Base-by-base conservation (phyloP, 768 basidiomycete genomes). In the Cubamyces lactineus region DNA sequence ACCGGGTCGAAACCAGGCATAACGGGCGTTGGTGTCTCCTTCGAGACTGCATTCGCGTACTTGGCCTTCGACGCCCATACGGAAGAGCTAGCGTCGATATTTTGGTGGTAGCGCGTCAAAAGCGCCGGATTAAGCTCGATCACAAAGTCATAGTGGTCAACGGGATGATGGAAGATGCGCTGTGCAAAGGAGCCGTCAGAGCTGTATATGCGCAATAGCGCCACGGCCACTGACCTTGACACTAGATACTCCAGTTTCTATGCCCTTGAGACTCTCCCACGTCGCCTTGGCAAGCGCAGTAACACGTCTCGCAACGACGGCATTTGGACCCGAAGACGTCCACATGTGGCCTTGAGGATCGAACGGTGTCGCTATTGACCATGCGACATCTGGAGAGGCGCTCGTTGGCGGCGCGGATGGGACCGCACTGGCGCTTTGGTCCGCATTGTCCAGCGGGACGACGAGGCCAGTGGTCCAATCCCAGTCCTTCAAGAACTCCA, bases 1-100 rank as follows among this genome's bases (percentile, higher is more conserved):
- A 85, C 88, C 1, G 94, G 94, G 74, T 98, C 93, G 67, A 93
- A 95, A 2, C 86, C 94, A 17, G 92, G 83, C 41, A 85, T 80
- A 16, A 78, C 67, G 11, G 64, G 55, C 2, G 39, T 49, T 11
- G 65, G 69, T 13, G 68, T 62, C 1, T 67, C 71, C 19, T 69
- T 57, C 3, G 72, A 65, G 21, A 72, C 67, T 16, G 80, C 72
- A 69, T 87, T 85, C 3, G 80, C 78, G 63, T 84, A 82, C 69
- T 71, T 69, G 48, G 69, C 69, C 71, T 78, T 61, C 72, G 78
- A 63, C 64, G 77, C 72, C 73, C 88, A 82, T 1, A 82, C 70
- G 1, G 74, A 72, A 1, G 77, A 61, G 64, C 89, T 81, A 0
- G 82, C 80, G 4, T 78, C 66, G 16, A 95, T 69, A 48, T 87